Evolutionary conservation across 768 basidiomycete species (phyloP), one percentile per base, ranked within the genome.

Genomic region (Auricularia cornea): DNA sequence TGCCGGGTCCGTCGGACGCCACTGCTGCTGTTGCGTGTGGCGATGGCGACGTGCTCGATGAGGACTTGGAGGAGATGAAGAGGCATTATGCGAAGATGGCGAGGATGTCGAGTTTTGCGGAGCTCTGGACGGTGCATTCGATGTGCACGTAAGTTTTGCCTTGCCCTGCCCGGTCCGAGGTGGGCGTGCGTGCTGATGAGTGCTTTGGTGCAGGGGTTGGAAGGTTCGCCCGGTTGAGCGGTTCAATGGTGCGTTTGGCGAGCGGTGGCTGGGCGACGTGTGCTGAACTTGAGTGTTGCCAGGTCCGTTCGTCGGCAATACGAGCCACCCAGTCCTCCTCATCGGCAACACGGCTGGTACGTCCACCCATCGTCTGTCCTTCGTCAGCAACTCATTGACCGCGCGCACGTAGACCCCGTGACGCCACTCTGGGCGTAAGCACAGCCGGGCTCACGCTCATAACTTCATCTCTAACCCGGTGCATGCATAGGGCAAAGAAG

Each of bases 251-350:
- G 8, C 62, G 70, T 63, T 62, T 20, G 18, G n/a, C 2, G 12
- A 20, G 26, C 14, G 12, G 60, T 38, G 10, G 26, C 10, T n/a
- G 8, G 20, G 8, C 1, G 14, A 29, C n/a, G 38, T 1, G n/a
- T 23, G 38, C 56, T 2, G n/a, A n/a, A n/a, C n/a, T n/a, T n/a
- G n/a, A n/a, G n/a, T n/a, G n/a, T 61, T 66, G 59, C 52, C 63
- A 73, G 77, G 77, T 44, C 75, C 76, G 10, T 74, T 79, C 60
- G 62, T 65, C 16, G 75, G 65, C 32, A 77, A 76, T 56, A 79
- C 78, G 16, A 78, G 77, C 62, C 68, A 72, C 64, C 79, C 79
- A 0, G 65, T 80, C 14, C 70, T 80, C 0, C 59, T 79, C 23
- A 71, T 80, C 40, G 78, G 78, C 0, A 80, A 80, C 63, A 78